Percentiles rank a stretch among this genome's conserved stretches.
Conservation (phyloP, 345 rosid genomes). For the Cardiospermum halicacabum region DNA sequence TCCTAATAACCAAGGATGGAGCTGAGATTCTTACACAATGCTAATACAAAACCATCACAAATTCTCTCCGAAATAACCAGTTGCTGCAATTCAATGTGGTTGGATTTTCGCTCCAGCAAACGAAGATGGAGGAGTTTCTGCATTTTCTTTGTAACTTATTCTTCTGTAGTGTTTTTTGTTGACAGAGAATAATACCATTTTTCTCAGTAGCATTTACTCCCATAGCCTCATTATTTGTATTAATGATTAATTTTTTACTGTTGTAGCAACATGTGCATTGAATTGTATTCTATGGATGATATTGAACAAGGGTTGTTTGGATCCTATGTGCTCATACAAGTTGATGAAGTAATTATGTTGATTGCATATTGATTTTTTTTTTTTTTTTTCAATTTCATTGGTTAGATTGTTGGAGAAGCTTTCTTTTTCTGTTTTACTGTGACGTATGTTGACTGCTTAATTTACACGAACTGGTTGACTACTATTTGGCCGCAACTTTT, state of each 20-base stretch:
- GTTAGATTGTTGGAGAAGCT: neutral
- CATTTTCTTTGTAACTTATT: neutral
- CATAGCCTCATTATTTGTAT: neutral
- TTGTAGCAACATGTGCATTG: too few species aligned
- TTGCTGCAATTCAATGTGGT: neutral
- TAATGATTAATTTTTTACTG: too few species aligned
- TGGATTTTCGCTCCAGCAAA: conserved; percentile 3
- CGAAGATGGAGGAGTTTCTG: neutral
- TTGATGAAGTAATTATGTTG: too few species aligned
- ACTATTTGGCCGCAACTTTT: neutral
- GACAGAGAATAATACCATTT: conserved; percentile 1
- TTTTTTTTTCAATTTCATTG: too few species aligned
- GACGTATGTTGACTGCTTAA: neutral
- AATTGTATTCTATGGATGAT: too few species aligned
- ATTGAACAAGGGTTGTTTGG: too few species aligned
- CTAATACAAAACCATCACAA: conserved; percentile 14
- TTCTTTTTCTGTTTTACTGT: neutral
- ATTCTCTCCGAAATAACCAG: neutral
- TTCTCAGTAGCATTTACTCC: neutral
- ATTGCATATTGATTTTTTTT: too few species aligned
- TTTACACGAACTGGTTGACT: too few species aligned
- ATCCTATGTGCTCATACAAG: too few species aligned
- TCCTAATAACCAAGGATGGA: conserved; percentile 75
- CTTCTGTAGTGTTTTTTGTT: neutral
- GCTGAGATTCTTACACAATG: conserved; percentile 78